A percentile compares a stretch with the other conserved stretches of the same genome.
Evolutionary conservation across 106 monocot species (phyloP).

Genomic region (Acorus calamus): DNA sequence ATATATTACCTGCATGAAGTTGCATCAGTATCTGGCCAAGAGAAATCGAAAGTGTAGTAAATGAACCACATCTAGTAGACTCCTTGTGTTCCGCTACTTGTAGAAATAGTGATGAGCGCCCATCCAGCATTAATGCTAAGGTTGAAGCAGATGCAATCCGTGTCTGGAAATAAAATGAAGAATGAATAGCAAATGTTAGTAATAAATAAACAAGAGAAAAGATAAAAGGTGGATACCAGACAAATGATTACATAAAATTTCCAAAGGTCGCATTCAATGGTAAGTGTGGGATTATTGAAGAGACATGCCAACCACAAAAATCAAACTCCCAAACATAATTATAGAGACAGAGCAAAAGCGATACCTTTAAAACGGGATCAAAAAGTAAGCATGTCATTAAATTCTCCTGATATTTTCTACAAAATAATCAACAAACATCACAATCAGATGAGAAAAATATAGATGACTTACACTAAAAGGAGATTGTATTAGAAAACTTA

Average conservation of each 20-base stretch:
- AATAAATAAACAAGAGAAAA: neutral
- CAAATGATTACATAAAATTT: no score
- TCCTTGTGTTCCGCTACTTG: constrained; percentile 92
- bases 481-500: constrained; percentile 2
- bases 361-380: constrained; percentile 82
- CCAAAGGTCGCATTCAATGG: no score
- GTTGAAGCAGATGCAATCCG: constrained; percentile 65
- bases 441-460: constrained; percentile 6
- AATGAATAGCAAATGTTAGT: neutral
- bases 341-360: neutral
- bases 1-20: constrained; percentile 91
- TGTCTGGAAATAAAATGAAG: constrained; percentile 42
- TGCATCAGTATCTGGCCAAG: constrained; percentile 86
- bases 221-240: neutral
- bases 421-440: neutral
- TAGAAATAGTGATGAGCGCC: constrained; percentile 45
- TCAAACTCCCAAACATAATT: neutral
- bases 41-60: constrained; percentile 80
- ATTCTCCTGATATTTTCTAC: constrained; percentile 67
- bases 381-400: constrained; percentile 85
- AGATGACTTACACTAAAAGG: neutral
- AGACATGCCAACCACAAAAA: no score
- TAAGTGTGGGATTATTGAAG: no score
- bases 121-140: constrained; percentile 63
- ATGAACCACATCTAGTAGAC: constrained; percentile 57